Evolutionary conservation across 1,139 yeast genomes (phyloP).

Genomic region (Tardiomyces depauwii): DNA sequence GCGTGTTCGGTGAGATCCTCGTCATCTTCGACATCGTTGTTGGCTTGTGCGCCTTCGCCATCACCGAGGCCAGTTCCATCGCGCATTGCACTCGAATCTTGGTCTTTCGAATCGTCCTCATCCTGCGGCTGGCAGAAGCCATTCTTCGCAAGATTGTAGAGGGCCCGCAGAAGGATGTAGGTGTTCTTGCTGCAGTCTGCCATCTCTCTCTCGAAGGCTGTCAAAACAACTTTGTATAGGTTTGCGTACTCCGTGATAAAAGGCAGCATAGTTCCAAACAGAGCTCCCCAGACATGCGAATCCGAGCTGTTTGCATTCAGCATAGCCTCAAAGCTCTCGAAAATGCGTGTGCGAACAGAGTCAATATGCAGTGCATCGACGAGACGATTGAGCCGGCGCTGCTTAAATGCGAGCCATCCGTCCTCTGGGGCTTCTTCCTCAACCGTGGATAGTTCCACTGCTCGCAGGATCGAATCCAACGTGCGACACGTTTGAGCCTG

Average conservation of each 20-base stretch:
- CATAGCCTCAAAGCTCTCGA: not conserved
- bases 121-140: slow-evolving; percentile 94
- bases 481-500: not conserved
- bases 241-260: slow-evolving; percentile 20
- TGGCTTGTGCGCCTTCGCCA: slow-evolving; percentile 79
- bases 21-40: slow-evolving; percentile 84
- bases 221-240: slow-evolving; percentile 13
- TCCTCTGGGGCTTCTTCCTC: slow-evolving; percentile 11
- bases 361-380: not conserved
- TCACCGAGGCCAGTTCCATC: slow-evolving; percentile 97
- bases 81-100: slow-evolving; percentile 34
- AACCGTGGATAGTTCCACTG: slow-evolving; percentile 25
- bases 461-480: slow-evolving; percentile 40
- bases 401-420: slow-evolving; percentile 6
- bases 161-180: slow-evolving; percentile 42
- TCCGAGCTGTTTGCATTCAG: not conserved
- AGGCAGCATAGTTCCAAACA: slow-evolving; percentile 26
- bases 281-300: slow-evolving; percentile 7
- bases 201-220: slow-evolving; percentile 10
- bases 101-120: slow-evolving; percentile 54
- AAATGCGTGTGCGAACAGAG: not conserved
- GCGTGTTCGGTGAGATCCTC: slow-evolving; percentile 88
- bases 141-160: slow-evolving; percentile 55
- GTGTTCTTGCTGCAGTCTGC: slow-evolving; percentile 47
- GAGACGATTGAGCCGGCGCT: not conserved